Evolutionary conservation across 1,139 yeast genomes (phyloP), one percentile per base, ranked within the genome.

Genomic region (Nakaseomyces uthaithaninus): DNA sequence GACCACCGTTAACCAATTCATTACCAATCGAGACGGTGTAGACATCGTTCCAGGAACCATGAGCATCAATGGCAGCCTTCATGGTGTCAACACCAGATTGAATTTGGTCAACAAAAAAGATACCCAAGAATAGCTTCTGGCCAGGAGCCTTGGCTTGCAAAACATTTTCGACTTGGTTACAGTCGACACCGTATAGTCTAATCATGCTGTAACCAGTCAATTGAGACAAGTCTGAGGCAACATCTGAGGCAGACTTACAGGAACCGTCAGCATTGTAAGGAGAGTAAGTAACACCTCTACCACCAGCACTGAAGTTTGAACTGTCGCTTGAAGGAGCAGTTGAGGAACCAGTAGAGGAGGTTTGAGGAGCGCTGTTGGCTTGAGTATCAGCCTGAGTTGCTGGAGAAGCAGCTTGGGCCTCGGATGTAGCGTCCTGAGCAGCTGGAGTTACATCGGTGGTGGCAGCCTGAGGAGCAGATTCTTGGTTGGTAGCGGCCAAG

Each of bases 181-280:
- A 82, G 70, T 82, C 93, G 55, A 79, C 85, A 67, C 86, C 87
- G 69, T 82, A 82, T 50, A 82, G 66, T 78, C 94, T 80, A 62
- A 82, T 75, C 52, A 78, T 51, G 49, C 67, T 71, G 66, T 63
- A 82, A 46, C 64, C 74, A 33, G 74, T 46, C 52, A 85, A 69
- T 47, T 62, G 48, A 33, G 71, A 67, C 40, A 85, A 55, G 53
- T 85, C 95, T 30, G 75, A 55, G 47, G 74, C 66, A 50, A 85
- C 79, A 52, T 72, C 69, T 26, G 64, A 51, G 39, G 72, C 60
- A 31, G 83, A 63, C 71, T 84, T 85, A 72, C 95, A 85, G 25
- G 70, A 68, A 64, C 94, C 94, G 48, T 69, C 64, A 44, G 70
- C 59, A 45, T 78, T 67, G 74, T 83, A 82, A 49, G 95, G 94